phyloP scores from a whole-genome alignment of 2,329 filamentous ascomycete genomes.

The Trichoderma brevicompactum region DNA sequence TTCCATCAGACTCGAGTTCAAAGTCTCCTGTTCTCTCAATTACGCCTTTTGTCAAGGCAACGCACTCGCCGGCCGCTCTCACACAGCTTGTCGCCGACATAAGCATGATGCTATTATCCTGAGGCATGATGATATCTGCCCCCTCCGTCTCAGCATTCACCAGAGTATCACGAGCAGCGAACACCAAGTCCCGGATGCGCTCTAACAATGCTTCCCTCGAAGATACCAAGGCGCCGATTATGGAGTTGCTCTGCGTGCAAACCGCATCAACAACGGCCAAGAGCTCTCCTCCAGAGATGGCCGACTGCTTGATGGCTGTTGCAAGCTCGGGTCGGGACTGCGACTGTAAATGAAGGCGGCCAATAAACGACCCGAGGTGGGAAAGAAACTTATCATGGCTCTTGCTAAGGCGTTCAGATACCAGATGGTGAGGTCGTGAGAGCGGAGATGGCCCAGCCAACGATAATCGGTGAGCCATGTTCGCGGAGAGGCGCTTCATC shows the following conservation, averaged over 20 bases:
- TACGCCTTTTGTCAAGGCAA: constrained; percentile 81
- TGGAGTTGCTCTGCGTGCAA: constrained; percentile 73
- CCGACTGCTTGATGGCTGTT: constrained; percentile 80
- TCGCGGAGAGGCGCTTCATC: constrained; percentile 55
- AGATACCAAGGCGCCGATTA: constrained; percentile 67
- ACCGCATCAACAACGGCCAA: constrained; percentile 81
- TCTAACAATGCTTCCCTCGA: constrained; percentile 78
- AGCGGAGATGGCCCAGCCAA: constrained; percentile 68
- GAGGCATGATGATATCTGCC: constrained; percentile 78
- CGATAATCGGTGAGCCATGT: constrained; percentile 74
- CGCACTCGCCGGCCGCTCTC: constrained; percentile 86
- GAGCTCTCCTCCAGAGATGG: constrained; percentile 78
- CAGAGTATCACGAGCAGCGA: constrained; percentile 79
- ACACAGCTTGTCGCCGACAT: constrained; percentile 85
- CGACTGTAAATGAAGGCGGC: constrained; percentile 86
- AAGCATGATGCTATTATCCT: constrained; percentile 76
- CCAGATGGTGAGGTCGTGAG: constrained; percentile 70
- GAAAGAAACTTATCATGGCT: constrained; percentile 90
- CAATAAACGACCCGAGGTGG: constrained; percentile 90
- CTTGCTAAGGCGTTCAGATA: constrained; percentile 78
- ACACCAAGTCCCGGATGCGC: constrained; percentile 77
- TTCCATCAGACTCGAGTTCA: constrained; percentile 74
- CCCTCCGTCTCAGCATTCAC: constrained; percentile 68
- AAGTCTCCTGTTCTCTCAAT: constrained; percentile 92
- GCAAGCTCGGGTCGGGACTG: constrained; percentile 84